Base-by-base conservation (phyloP, 1,284 basidiomycete genomes). In the Trichosporon asahii region DNA sequence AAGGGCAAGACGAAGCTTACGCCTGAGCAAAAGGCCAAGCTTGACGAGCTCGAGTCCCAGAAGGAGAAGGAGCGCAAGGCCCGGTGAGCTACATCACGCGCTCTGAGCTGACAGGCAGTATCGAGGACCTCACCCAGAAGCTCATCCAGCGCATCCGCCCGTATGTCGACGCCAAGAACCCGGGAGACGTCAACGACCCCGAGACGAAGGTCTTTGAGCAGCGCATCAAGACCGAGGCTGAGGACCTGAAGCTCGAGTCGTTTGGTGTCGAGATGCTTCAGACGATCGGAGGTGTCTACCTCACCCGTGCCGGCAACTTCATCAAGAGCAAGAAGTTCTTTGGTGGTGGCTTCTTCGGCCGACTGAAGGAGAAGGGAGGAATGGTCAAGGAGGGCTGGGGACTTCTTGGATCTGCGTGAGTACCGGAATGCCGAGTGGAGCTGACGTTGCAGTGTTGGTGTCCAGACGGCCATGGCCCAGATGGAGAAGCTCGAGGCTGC, bases 161-260 rank as follows among this genome's bases (percentile, higher is more conserved):
- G 60, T 93, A 93, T 75, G 90, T 97, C 14, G 91, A 95, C 77
- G 94, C 95, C 55, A 90, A 91, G 79, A 86, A 89, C 67, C 95
- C 96, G 0, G 95, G 95, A 8, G 92, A 89, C 23, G 88, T 88
- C 74, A 90, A 91, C 70, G 96, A 98, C 79, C 85, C 89, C 0
- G 96, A 98, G 85, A 93, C 92, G 5, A 82, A 84, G 70, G 86
- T 87, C 23, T 96, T 95, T 79, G 90, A 92, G 82, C 86, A 87
- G 67, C 89, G 87, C 82, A 93, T 98, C 83, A 87, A 85, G 79
- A 86, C 88, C 60, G 97, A 99, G 83, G 94, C 94, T 1, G 94
- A 98, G 74, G 97, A 99, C 85, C 83, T 99, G 78, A 99, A 98
- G 86, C 85, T 98, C 70, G 97, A 99, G 85, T 96, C 94, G 75